Evolutionary conservation across 441 rosid genomes (phyloP).

Genomic region (Adansonia gregorii): DNA sequence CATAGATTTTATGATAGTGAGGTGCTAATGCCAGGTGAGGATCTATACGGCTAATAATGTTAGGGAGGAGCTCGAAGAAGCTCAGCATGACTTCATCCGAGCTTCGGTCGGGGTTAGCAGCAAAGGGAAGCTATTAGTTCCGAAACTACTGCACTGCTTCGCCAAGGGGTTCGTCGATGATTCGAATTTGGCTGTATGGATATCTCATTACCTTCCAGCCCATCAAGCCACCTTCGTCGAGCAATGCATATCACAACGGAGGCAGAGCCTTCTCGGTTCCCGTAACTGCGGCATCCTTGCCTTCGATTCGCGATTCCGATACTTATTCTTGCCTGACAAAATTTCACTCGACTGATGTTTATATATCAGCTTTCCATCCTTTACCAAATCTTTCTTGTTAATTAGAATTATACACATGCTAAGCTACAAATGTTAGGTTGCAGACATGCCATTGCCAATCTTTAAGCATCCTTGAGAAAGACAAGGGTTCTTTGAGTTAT

Average conservation of each 20-base stretch:
- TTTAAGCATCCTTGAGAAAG: slow-evolving; percentile 18
- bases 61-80: slow-evolving; percentile 78
- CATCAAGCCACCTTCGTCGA: slow-evolving; percentile 76
- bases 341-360: slow-evolving; percentile 28
- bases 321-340: slow-evolving; percentile 67
- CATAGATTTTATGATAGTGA: not conserved
- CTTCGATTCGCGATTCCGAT: slow-evolving; percentile 82
- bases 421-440: slow-evolving; percentile 19
- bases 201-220: slow-evolving; percentile 78
- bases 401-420: not conserved
- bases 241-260: slow-evolving; percentile 71
- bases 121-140: slow-evolving; percentile 82
- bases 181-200: slow-evolving; percentile 75
- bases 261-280: slow-evolving; percentile 67
- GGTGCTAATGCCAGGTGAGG: slow-evolving; percentile 59
- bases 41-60: slow-evolving; percentile 68
- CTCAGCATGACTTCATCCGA: slow-evolving; percentile 75
- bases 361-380: slow-evolving; percentile 5
- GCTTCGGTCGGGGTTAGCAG: slow-evolving; percentile 84
- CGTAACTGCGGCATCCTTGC: slow-evolving; percentile 77
- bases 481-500: slow-evolving; percentile 19
- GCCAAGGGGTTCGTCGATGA: slow-evolving; percentile 73
- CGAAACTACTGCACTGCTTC: slow-evolving; percentile 80
- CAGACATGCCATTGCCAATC: not conserved
- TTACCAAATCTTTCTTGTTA: not conserved